Percentiles rank a stretch among this genome's conserved stretches.
Evolutionary conservation across 352 stramenopile species (phyloP).

Genomic region (Pythium myriotylum): DNA sequence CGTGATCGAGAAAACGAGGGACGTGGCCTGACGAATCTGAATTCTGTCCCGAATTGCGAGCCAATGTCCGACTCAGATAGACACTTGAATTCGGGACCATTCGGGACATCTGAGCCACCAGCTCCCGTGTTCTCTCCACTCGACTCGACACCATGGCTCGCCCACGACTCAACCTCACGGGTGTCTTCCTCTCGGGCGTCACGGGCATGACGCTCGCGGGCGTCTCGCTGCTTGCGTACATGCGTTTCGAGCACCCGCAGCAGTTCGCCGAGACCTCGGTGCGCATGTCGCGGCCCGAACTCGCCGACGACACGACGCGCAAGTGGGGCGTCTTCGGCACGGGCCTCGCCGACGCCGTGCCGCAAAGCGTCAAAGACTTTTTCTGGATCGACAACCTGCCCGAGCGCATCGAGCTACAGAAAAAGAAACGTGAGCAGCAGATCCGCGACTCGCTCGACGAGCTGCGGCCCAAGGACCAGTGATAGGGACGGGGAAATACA

Average conservation of each 20-base stretch:
- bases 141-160: conserved; percentile 5
- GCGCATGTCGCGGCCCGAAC: conserved; percentile 77
- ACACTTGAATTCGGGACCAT: conserved; percentile 8
- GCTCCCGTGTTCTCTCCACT: not conserved
- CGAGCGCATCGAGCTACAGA: conserved; percentile 71
- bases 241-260: conserved; percentile 82
- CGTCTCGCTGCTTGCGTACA: conserved; percentile 81
- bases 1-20: not conserved
- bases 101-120: conserved; percentile 18
- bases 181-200: conserved; percentile 66
- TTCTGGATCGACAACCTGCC: conserved; percentile 68
- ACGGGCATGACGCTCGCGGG: conserved; percentile 84
- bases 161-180: conserved; percentile 47
- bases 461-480: conserved; percentile 72
- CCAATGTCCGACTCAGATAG: not conserved
- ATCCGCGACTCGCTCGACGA: conserved; percentile 78
- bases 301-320: conserved; percentile 65
- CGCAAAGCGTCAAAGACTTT: conserved; percentile 59
- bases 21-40: not conserved
- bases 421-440: conserved; percentile 68
- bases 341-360: conserved; percentile 76
- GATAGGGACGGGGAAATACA: conserved; percentile 1
- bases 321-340: conserved; percentile 87
- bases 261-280: conserved; percentile 83
- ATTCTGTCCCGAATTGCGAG: no score